Conservation (phyloP, 805 yeast species). For the Saturnispora kantuleensis region DNA sequence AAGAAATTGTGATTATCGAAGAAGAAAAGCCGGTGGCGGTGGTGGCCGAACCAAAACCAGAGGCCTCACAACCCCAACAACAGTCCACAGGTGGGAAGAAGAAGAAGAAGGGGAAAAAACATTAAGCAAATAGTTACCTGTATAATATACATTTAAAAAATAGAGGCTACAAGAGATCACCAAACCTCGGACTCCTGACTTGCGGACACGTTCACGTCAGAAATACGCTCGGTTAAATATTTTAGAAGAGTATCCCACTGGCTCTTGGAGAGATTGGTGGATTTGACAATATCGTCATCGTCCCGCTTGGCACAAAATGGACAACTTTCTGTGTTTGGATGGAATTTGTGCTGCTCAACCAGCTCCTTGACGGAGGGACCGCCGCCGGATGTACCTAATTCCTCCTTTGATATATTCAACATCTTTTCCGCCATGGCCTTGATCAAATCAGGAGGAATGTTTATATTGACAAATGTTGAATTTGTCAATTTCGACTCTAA, state of each 20-base stretch:
- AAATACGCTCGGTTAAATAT: conserved; percentile 1
- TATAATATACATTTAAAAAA: conserved; percentile 6
- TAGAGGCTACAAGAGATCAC: not conserved
- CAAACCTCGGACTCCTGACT: not conserved
- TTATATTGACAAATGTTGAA: conserved; percentile 7
- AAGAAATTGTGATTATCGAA: conserved; percentile 9
- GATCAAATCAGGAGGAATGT: conserved; percentile 3
- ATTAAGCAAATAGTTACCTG: conserved; percentile 3
- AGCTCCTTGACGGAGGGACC: not conserved
- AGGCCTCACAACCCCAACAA: not conserved
- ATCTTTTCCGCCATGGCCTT: conserved; percentile 4
- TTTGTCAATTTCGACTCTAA: conserved; percentile 1
- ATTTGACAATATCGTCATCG: not conserved
- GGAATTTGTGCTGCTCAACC: not conserved
- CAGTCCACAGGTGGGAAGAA: conserved; percentile 9
- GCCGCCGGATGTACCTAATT: too few relatives aligned
- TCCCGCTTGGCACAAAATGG: conserved; percentile 5
- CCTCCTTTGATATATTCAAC: not conserved
- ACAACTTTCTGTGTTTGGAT: conserved; percentile 5
- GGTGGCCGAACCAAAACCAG: not conserved
- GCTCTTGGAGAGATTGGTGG: not conserved
- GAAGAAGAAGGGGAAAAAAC: conserved; percentile 20
- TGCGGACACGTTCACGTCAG: too few relatives aligned
- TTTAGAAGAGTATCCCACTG: conserved; percentile 4
- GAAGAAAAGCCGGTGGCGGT: not conserved